Evolutionary conservation across 164 flowering plant genomes (phyloP).

Genomic region (Berberis vulgaris): DNA sequence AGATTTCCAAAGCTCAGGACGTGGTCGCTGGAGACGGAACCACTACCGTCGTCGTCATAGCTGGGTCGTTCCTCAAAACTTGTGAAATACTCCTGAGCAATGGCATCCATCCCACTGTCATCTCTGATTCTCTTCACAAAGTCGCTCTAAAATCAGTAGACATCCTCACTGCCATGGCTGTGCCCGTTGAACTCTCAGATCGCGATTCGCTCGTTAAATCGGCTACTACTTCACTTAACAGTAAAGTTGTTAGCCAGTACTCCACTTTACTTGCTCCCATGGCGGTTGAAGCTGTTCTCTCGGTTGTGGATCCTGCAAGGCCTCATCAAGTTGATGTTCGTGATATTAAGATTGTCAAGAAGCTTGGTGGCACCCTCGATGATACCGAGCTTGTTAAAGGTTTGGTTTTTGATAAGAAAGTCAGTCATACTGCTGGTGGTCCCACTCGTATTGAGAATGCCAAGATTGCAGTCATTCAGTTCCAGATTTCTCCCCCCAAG

Average conservation of each 20-base stretch:
- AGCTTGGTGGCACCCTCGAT: slow-evolving; percentile 82
- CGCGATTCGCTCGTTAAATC: slow-evolving; percentile 66
- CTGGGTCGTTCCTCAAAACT: slow-evolving; percentile 77
- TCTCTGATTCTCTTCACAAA: slow-evolving; percentile 77
- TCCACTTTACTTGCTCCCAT: slow-evolving; percentile 82
- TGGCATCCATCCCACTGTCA: slow-evolving; percentile 84
- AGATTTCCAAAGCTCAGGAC: slow-evolving; percentile 88
- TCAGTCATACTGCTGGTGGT: slow-evolving; percentile 82
- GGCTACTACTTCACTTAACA: slow-evolving; percentile 75
- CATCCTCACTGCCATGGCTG: slow-evolving; percentile 78
- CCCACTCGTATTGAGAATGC: slow-evolving; percentile 80
- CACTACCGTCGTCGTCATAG: slow-evolving; percentile 92
- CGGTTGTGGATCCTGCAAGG: slow-evolving; percentile 65
- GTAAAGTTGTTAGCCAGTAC: slow-evolving; percentile 90
- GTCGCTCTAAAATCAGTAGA: slow-evolving; percentile 55
- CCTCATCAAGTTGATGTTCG: slow-evolving; percentile 73
- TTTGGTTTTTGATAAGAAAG: slow-evolving; percentile 84
- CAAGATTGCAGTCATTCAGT: slow-evolving; percentile 83
- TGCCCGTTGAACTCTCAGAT: slow-evolving; percentile 79
- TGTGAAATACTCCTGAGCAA: slow-evolving; percentile 39
- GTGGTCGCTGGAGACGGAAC: slow-evolving; percentile 90
- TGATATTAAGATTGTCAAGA: slow-evolving; percentile 86
- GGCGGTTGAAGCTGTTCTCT: slow-evolving; percentile 77
- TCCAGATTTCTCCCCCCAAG: slow-evolving; percentile 93
- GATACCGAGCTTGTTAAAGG: slow-evolving; percentile 81